These are phyloP conservation scores for Thalassiosira profunda DNA, from an alignment of 108 stramenopile genomes.

Conservation along the genomic window DNA sequence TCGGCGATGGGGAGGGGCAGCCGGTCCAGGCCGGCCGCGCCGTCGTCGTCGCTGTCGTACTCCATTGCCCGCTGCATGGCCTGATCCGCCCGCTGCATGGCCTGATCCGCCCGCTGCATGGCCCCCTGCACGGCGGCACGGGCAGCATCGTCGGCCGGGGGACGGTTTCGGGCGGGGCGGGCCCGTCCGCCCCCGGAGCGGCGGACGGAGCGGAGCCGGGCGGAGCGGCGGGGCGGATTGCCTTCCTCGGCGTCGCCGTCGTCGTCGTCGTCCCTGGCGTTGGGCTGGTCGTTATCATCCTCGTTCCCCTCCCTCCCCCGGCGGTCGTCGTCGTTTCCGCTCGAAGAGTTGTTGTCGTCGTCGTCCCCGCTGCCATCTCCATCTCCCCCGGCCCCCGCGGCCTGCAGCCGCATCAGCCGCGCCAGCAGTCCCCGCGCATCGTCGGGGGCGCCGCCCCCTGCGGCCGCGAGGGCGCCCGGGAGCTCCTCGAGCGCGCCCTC, in stretches of 20 bases:
- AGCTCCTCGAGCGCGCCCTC: too few species aligned
- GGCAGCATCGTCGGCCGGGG: too few species aligned
- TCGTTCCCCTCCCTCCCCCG: not conserved
- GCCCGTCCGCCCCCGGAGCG: constrained; percentile 1
- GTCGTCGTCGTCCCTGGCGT: constrained; percentile 7
- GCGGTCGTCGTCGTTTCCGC: not conserved
- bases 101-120: not conserved
- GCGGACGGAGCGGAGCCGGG: constrained; percentile 6
- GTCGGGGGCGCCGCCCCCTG: constrained; percentile 25
- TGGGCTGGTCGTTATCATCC: constrained; percentile 22
- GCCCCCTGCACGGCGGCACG: not conserved
- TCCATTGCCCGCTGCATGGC: not conserved
- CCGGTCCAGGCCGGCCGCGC: constrained; percentile 9
- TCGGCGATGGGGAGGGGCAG: too few species aligned
- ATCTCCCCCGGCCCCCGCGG: constrained; percentile 12
- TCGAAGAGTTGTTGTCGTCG: too few species aligned
- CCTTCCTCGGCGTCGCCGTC: constrained; percentile 6
- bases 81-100: not conserved
- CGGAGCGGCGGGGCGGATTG: constrained; percentile 3
- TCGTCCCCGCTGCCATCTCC: constrained; percentile 5
- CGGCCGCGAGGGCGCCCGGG: too few species aligned
- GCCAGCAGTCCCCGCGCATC: constrained; percentile 24
- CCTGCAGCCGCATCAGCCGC: constrained; percentile 11
- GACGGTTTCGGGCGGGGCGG: constrained; percentile 1
- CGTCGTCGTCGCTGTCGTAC: constrained; percentile 3